These are phyloP conservation scores for Phytophthora syringae DNA, from an alignment of 352 stramenopile genomes.

Conservation along the genomic window DNA sequence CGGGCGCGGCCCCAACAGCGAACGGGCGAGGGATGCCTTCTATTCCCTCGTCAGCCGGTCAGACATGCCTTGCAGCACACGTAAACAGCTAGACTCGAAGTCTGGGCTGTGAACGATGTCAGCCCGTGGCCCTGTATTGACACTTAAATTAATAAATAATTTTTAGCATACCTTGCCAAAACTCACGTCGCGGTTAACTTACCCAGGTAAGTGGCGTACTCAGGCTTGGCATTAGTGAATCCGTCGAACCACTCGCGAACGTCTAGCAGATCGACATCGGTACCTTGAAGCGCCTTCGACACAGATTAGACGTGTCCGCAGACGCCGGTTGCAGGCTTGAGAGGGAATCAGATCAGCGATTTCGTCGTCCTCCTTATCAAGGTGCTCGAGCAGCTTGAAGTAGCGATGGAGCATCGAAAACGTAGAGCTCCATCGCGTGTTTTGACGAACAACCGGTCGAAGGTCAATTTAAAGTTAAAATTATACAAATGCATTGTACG, in stretches of 20 bases:
- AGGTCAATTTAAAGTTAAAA: not conserved
- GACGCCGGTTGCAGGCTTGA: slow-evolving; percentile 1
- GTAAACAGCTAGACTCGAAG: not conserved
- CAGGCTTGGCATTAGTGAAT: not conserved
- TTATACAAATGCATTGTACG: not conserved
- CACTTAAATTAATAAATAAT: too few relatives aligned
- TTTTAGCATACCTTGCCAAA: not conserved
- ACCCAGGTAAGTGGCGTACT: not conserved
- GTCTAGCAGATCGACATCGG: not conserved
- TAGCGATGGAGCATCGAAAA: slow-evolving; percentile 5
- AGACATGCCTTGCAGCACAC: not conserved
- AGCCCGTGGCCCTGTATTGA: not conserved
- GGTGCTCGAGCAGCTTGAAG: slow-evolving; percentile 11
- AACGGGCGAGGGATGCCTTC: not conserved
- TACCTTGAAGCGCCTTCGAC: too few relatives aligned
- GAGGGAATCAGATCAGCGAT: slow-evolving; percentile 3
- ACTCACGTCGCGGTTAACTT: not conserved
- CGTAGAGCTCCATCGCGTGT: too few relatives aligned
- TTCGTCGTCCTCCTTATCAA: slow-evolving; percentile 1
- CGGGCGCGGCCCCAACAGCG: not conserved
- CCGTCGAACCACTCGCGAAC: not conserved
- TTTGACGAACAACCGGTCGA: not conserved
- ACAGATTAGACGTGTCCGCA: slow-evolving; percentile 10
- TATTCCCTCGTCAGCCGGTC: not conserved
- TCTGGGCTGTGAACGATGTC: slow-evolving; percentile 1